phyloP scores from a whole-genome alignment of 73 alveolate genomes.

The Blepharisma japonicum region DNA sequence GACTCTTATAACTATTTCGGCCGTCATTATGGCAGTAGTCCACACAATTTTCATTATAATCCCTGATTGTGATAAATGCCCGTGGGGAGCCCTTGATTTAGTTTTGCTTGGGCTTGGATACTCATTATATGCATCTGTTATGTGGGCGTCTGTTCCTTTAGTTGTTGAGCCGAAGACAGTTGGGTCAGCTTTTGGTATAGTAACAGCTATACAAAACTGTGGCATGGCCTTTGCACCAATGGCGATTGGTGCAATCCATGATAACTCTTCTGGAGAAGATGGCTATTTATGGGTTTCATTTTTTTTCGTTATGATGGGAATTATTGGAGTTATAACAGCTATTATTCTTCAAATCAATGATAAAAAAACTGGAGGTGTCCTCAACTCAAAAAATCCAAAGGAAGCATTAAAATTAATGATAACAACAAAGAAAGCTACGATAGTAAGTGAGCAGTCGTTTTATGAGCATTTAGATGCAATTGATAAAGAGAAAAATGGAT shows the following conservation, averaged over 20 bases:
- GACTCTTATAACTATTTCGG: conserved; percentile 39
- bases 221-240: conserved; percentile 71
- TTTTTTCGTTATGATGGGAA: conserved; percentile 34
- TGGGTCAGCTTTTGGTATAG: conserved; percentile 85
- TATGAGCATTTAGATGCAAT: too few relatives aligned
- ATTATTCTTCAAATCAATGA: background rate
- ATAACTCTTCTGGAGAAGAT: background rate
- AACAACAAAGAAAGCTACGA: too few relatives aligned
- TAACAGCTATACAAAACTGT: conserved; percentile 71
- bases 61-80: conserved; percentile 41
- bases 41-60: conserved; percentile 44
- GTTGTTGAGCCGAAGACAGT: conserved; percentile 65
- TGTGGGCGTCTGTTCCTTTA: conserved; percentile 82
- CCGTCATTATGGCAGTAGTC: conserved; percentile 41
- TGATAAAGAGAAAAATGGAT: too few relatives aligned
- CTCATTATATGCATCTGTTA: conserved; percentile 74
- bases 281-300: conserved; percentile 39
- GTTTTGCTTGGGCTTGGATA: conserved; percentile 68
- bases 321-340: background rate
- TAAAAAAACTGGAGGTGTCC: background rate
- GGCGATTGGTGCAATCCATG: conserved; percentile 48
- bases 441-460: too few relatives aligned
- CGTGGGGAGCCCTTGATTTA: conserved; percentile 47
- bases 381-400: background rate
- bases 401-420: background rate